Conservation (phyloP, 768 basidiomycete species). For the Auricularia cornea region DNA sequence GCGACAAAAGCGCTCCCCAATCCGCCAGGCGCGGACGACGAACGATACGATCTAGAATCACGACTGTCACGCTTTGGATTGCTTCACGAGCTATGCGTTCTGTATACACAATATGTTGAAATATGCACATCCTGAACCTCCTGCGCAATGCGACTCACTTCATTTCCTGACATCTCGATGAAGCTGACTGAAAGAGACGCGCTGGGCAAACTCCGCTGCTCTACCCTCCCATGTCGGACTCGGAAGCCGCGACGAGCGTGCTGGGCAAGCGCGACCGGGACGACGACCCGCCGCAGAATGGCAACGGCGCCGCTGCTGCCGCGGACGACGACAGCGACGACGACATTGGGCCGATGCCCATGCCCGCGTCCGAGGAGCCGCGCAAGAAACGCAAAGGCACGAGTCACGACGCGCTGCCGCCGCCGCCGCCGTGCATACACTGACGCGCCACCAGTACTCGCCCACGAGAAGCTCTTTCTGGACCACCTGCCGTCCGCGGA, state of each 20-base stretch:
- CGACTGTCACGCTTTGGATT: too few species aligned
- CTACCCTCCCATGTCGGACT: not conserved
- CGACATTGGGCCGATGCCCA: conserved; percentile 86
- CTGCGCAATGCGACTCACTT: too few species aligned
- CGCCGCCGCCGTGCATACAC: not conserved
- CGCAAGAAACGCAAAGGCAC: conserved; percentile 84
- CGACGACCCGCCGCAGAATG: conserved; percentile 12
- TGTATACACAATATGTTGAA: too few species aligned
- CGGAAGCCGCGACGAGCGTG: conserved; percentile 29
- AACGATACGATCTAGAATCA: too few species aligned
- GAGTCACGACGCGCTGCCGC: conserved; percentile 14
- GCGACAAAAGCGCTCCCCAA: too few species aligned
- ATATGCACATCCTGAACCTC: too few species aligned
- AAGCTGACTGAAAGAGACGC: too few species aligned
- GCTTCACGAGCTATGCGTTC: too few species aligned
- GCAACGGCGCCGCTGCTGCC: conserved; percentile 20
- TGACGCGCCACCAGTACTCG: conserved; percentile 52
- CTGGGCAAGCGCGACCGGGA: conserved; percentile 56
- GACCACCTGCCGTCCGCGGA: conserved; percentile 88
- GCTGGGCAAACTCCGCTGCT: not conserved
- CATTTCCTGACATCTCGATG: too few species aligned
- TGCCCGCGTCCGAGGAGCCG: conserved; percentile 42
- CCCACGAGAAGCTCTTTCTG: conserved; percentile 87
- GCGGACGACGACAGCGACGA: conserved; percentile 60
- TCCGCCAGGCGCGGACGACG: too few species aligned